These are phyloP conservation scores for Ajuga reptans DNA, from an alignment of 305 asterid species.

Conservation along the genomic window DNA sequence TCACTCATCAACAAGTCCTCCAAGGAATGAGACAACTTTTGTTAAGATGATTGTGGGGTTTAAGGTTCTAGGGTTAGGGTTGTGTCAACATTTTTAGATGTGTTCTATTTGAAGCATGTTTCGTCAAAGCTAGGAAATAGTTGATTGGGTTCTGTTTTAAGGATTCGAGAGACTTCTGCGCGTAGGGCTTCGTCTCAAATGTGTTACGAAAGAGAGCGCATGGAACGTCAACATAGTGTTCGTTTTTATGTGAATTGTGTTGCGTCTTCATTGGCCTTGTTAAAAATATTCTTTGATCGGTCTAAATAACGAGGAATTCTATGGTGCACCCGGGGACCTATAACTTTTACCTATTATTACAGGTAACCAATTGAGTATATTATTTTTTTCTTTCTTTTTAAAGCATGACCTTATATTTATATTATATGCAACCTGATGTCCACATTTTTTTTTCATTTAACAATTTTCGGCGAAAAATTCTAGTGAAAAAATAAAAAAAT, in stretches of 20 bases:
- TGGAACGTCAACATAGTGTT: slow-evolving; percentile 21
- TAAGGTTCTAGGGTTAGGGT: neutral
- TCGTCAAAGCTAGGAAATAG: neutral
- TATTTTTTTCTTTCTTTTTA: too few species aligned
- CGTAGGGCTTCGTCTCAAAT: neutral
- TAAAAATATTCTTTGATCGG: too few species aligned
- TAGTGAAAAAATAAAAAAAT: too few species aligned
- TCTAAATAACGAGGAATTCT: too few species aligned
- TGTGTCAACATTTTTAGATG: slow-evolving; percentile 1
- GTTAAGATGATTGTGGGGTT: neutral
- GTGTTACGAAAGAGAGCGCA: slow-evolving; percentile 10
- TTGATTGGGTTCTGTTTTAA: slow-evolving; percentile 12
- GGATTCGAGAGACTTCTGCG: neutral
- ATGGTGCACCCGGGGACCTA: too few species aligned
- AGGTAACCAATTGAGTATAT: too few species aligned
- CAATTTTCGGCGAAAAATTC: too few species aligned
- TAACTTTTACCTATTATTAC: too few species aligned
- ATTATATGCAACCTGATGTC: too few species aligned
- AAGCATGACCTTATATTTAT: too few species aligned
- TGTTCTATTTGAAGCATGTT: slow-evolving; percentile 16
- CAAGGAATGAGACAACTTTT: slow-evolving; percentile 25
- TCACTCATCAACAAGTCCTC: slow-evolving; percentile 50
- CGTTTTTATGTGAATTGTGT: slow-evolving; percentile 11
- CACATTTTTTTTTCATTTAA: too few species aligned
- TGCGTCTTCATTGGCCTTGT: too few species aligned